Percentiles rank a stretch among this genome's conserved stretches.
phyloP scores from a whole-genome alignment of 176 grass and related monocot genomes.

The Oryza longistaminata region DNA sequence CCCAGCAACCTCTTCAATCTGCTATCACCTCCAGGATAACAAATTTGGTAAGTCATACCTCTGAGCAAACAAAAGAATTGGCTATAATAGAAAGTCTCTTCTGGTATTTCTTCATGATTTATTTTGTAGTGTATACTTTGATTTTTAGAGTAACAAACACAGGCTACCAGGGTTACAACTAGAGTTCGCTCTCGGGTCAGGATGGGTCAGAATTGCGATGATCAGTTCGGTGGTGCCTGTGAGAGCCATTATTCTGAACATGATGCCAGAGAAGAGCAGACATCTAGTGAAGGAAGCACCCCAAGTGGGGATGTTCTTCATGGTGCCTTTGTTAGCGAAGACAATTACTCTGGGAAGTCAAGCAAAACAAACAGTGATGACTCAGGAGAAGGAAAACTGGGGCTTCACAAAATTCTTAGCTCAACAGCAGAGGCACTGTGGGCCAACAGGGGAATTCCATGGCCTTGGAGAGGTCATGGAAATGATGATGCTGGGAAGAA shows the following conservation, averaged over 20 bases:
- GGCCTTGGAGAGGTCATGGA: slow-evolving; percentile 74
- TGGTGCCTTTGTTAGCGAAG: slow-evolving; percentile 15
- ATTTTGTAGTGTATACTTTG: slow-evolving; percentile 36
- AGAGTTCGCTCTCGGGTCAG: slow-evolving; percentile 63
- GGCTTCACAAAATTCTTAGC: slow-evolving; percentile 63
- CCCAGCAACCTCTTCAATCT: slow-evolving; percentile 53
- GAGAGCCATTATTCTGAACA: slow-evolving; percentile 42
- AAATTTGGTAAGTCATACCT: slow-evolving; percentile 62
- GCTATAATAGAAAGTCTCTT: background rate
- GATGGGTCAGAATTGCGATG: slow-evolving; percentile 19
- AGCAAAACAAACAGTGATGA: slow-evolving; percentile 60
- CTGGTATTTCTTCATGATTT: slow-evolving; percentile 37
- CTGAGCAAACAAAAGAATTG: slow-evolving; percentile 28
- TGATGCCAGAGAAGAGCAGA: slow-evolving; percentile 46
- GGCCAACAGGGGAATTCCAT: slow-evolving; percentile 59
- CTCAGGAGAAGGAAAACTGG: slow-evolving; percentile 47
- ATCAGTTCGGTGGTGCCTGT: slow-evolving; percentile 28
- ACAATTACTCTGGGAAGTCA: slow-evolving; percentile 31
- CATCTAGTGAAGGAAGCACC: slow-evolving; percentile 49
- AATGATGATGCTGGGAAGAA: slow-evolving; percentile 41
- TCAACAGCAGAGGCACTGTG: slow-evolving; percentile 68
- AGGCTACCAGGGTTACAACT: slow-evolving; percentile 86
- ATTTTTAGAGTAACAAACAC: slow-evolving; percentile 54
- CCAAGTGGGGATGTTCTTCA: slow-evolving; percentile 18
- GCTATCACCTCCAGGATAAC: slow-evolving; percentile 68